Evolutionary conservation across 192 early-diverging fungal genomes (phyloP), one percentile per base, ranked within the genome.

Genomic region (Lunasporangiospora selenospora): DNA sequence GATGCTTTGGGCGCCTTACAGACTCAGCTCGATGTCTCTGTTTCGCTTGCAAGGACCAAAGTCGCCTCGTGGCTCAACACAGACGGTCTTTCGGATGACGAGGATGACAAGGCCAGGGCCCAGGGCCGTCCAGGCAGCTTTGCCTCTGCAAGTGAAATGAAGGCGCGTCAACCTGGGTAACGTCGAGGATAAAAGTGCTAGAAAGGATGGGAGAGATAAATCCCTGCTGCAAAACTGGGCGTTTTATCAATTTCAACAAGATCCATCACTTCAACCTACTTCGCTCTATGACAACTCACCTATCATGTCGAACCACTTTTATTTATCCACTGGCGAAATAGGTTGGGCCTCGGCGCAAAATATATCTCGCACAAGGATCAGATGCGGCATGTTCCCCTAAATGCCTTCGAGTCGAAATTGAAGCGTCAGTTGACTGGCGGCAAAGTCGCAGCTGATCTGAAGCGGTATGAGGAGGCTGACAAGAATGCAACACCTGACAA

Each of bases 1-100:
- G 71, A 80, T 26, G 71, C 48, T 10, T 63, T 80, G 44, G 67
- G 75, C n/a, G 56, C 69, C 24, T 47, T 84, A 31, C 63, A 80
- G 52, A 84, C 82, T 2, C 80, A 84, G 52, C 76, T 84, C n/a
- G 80, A 81, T 58, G 76, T 77, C 39, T 81, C 80, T 5, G 73
- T 84, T 32, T 75, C 76, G 6, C 44, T 76, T 2, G 78, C 82
- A 13, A 62, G 77, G 3, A 64, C 67, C 13, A 67, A 78, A 4
- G 76, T 84, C 41, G 33, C 76, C 41, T 84, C 82, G 3, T 84
- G 82, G 82, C 67, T 84, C 5, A 75, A 75, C 13, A 58, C 61
- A 3, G 75, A 73, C 16, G 69, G 53, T 1, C 63, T 73, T 39
- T 73, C 76, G 27, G 65, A 73, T 5, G 70, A 80, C 10, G 75